Evolutionary conservation across 371 early-diverging fungal species (phyloP).

Genomic region (Mortierella sp.): DNA sequence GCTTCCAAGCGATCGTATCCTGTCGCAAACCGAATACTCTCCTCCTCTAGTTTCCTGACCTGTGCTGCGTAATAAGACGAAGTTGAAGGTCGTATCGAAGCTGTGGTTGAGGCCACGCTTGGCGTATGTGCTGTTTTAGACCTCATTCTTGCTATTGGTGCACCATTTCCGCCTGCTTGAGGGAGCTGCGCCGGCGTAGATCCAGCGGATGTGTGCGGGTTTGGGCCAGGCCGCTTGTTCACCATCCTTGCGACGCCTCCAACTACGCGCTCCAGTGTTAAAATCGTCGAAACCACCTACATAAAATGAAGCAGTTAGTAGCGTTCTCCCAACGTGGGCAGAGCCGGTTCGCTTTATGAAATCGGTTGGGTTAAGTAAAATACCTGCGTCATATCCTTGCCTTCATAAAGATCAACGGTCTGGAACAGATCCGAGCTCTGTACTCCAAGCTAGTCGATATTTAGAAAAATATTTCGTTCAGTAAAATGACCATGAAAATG

Average conservation of each 20-base stretch:
- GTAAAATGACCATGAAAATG: constrained; percentile 1
- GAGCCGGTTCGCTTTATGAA: no score
- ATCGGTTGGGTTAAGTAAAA: neutral
- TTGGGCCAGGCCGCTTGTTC: constrained; percentile 41
- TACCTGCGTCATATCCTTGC: constrained; percentile 88
- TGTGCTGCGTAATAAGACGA: constrained; percentile 52
- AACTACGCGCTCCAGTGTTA: constrained; percentile 60
- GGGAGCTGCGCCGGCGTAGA: constrained; percentile 20
- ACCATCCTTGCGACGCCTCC: constrained; percentile 40
- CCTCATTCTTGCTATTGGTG: constrained; percentile 37
- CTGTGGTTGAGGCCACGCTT: constrained; percentile 22
- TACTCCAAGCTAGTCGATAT: constrained; percentile 69
- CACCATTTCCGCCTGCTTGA: neutral
- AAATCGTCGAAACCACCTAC: constrained; percentile 65
- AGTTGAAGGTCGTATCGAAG: constrained; percentile 43
- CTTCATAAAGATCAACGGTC: constrained; percentile 93
- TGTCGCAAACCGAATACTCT: constrained; percentile 43
- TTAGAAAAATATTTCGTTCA: neutral
- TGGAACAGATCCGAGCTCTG: constrained; percentile 87
- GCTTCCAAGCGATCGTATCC: constrained; percentile 38
- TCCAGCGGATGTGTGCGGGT: constrained; percentile 15
- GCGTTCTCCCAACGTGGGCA: neutral
- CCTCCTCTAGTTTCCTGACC: constrained; percentile 48
- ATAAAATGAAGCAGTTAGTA: neutral
- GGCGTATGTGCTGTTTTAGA: constrained; percentile 48